Evolutionary conservation across 345 rosid genomes (phyloP).

Genomic region (Isatis tinctoria): DNA sequence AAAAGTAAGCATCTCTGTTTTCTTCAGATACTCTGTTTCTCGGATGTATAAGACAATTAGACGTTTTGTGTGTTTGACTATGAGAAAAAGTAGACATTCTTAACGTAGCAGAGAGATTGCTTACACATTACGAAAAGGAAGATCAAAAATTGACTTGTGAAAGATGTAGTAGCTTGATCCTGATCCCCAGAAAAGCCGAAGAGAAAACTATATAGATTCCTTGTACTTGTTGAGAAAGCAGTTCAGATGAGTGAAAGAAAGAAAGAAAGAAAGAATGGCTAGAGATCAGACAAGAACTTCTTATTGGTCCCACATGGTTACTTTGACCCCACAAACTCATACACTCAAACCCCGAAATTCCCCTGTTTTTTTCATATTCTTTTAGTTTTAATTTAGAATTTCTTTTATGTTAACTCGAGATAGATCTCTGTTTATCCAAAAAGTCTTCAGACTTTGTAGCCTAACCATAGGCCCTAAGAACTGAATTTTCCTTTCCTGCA

Average conservation of each 20-base stretch:
- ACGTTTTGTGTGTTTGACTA: neutral
- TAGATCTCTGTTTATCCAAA: constrained; percentile 21
- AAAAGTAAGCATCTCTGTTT: neutral
- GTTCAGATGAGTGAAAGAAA: constrained; percentile 6
- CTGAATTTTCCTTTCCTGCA: neutral
- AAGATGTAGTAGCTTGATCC: constrained; percentile 18
- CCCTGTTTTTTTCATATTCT: neutral
- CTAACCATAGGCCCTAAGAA: constrained; percentile 23
- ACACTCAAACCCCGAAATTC: constrained; percentile 5
- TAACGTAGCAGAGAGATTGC: constrained; percentile 36
- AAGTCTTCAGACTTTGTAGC: constrained; percentile 25
- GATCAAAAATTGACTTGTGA: constrained; percentile 26
- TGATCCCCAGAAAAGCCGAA: constrained; percentile 26
- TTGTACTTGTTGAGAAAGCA: constrained; percentile 32
- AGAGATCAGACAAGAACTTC: constrained; percentile 32
- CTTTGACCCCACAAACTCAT: constrained; percentile 26
- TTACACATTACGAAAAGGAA: constrained; percentile 37
- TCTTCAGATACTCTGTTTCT: constrained; percentile 8
- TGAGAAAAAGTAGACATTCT: constrained; percentile 28
- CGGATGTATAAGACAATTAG: constrained; percentile 2
- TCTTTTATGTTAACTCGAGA: constrained; percentile 17
- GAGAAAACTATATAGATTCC: constrained; percentile 27
- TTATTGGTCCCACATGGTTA: constrained; percentile 29
- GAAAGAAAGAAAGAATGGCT: constrained; percentile 10
- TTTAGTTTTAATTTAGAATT: neutral